Evolutionary conservation across 176 grass and related monocot genomes (phyloP), one percentile per base, ranked within the genome.

Genomic region (Pontederia crassipes): DNA sequence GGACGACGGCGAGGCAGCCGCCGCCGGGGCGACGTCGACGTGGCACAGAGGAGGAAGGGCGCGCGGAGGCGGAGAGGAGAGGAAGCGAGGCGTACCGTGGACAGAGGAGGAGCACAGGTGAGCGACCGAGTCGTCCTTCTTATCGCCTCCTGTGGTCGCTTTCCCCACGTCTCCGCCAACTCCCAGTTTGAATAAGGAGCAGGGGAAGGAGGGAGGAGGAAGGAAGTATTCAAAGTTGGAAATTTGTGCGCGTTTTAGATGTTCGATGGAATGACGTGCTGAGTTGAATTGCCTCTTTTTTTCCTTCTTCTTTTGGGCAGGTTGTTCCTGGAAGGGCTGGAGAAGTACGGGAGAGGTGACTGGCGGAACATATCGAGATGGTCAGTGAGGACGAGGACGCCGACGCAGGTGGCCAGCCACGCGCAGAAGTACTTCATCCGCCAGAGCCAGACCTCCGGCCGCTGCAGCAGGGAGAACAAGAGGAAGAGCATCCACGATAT

Each of bases 401-500:
- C 91, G 27, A 90, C 86, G 58, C 86, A 96, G 80, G 91, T 96
- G 12, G 91, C 91, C 10, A 97, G 92, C 81, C 92, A 97, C 74
- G 92, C 92, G 24, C 92, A 97, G 78, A 97, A 97, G 67, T 97
- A 78, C 69, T 97, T 88, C 72, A 82, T 80, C 66, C 74, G 87
- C 11, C 92, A 83, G 67, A 71, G 16, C 59, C 85, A 80, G 67
- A 72, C 62, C 62, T 58, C 79, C 8, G 71, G 73, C 45, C 32
- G 32, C 32, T 72, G 47, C 40, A 64, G 61, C 3, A 63, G 81
- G 28, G 87, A 96, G 57, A 80, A 83, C 45, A 97, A 91, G 79
- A 81, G 87, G 50, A 97, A 85, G 79, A 97, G 92, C 78, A 97
- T 97, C 73, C 83, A 97, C 67, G 92, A 97, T 78, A 91, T 97